Percentiles rank a stretch among this genome's conserved stretches.
Evolutionary conservation across 352 stramenopile species (phyloP).

Genomic region (Phytophthora pinifolia): DNA sequence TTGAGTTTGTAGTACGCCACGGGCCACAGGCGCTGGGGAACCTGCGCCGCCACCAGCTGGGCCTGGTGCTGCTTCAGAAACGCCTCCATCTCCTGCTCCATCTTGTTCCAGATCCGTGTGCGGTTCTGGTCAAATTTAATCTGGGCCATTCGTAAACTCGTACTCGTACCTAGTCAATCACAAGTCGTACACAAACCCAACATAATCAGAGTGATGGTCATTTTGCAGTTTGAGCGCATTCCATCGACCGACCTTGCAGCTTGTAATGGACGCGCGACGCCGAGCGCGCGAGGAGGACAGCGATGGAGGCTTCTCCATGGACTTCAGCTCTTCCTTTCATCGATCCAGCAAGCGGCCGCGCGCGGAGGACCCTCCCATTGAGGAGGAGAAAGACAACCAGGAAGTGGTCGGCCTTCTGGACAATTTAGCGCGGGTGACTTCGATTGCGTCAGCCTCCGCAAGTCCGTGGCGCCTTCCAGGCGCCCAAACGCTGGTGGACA

Average conservation of each 20-base stretch:
- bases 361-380: conserved; percentile 4
- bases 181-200: conserved; percentile 1
- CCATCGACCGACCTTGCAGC: not conserved
- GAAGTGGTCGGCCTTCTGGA: not conserved
- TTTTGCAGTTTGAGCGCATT: conserved; percentile 11
- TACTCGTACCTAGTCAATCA: not conserved
- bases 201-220: conserved; percentile 20
- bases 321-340: conserved; percentile 28
- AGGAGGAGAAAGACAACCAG: conserved; percentile 24
- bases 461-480: conserved; percentile 52
- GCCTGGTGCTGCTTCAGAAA: conserved; percentile 49
- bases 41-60: conserved; percentile 40
- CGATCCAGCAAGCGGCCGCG: conserved; percentile 24
- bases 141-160: conserved; percentile 1
- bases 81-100: conserved; percentile 42
- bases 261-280: conserved; percentile 22
- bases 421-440: conserved; percentile 6
- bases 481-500: conserved; percentile 41
- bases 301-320: conserved; percentile 13
- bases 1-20: conserved; percentile 54
- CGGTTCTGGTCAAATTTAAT: not conserved
- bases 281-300: conserved; percentile 14
- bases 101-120: not conserved
- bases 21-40: conserved; percentile 45
- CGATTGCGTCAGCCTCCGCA: not conserved